A percentile compares a stretch with the other conserved stretches of the same genome.
These are phyloP conservation scores for Rubroboletus pulcherrimus DNA, from an alignment of 768 basidiomycete genomes.

Conservation along the genomic window DNA sequence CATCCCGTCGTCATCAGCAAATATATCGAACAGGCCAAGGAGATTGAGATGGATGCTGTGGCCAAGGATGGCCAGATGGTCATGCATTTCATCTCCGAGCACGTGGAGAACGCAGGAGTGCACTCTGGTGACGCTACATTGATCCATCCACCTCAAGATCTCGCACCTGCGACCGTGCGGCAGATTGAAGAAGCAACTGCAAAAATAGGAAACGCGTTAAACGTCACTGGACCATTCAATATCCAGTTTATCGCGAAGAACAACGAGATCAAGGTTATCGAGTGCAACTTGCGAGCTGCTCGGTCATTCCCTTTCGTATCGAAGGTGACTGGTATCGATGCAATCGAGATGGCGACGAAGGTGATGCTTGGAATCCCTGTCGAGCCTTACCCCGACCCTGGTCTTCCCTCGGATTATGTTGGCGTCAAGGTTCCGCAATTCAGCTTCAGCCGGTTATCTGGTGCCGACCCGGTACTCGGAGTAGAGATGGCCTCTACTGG, in stretches of 20 bases:
- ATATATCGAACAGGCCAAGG: conserved; percentile 99
- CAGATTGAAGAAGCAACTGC: conserved; percentile 96
- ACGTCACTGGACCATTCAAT: conserved; percentile 98
- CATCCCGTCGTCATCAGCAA: conserved; percentile 98
- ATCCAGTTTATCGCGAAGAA: conserved; percentile 99
- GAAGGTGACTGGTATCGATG: conserved; percentile 96
- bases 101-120: conserved; percentile 98
- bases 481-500: conserved; percentile 99
- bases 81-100: conserved; percentile 99
- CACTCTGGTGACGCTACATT: conserved; percentile 98
- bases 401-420: conserved; percentile 89
- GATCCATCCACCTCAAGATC: conserved; percentile 96
- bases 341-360: conserved; percentile 98
- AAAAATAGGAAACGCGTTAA: conserved; percentile 96
- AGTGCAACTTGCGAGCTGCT: conserved; percentile 97
- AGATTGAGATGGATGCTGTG: conserved; percentile 99
- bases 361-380: conserved; percentile 93
- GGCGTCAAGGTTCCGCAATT: conserved; percentile 99
- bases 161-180: conserved; percentile 93
- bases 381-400: conserved; percentile 84
- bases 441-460: conserved; percentile 93
- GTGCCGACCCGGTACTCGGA: conserved; percentile 95
- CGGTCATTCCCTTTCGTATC: conserved; percentile 99
- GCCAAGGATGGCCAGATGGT: conserved; percentile 97
- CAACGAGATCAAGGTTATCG: conserved; percentile 99